Evolutionary conservation across 2,329 filamentous ascomycete genomes (phyloP).

Genomic region (Fusarium duplospermum): DNA sequence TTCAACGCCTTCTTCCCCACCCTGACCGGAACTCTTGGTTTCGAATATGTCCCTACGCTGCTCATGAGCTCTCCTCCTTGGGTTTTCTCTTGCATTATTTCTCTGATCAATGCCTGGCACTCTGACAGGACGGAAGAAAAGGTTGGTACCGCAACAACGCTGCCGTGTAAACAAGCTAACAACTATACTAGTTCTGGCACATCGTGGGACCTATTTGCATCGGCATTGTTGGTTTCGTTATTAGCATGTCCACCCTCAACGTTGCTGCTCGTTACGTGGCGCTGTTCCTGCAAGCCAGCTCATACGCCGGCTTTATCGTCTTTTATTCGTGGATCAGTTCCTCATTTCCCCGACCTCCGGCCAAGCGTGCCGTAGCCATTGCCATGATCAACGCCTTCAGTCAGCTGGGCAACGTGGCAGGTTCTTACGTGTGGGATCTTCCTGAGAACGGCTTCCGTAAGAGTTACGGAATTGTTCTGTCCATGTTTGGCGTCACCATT

Average conservation of each 20-base stretch:
- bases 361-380: slow-evolving; percentile 71
- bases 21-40: slow-evolving; percentile 65
- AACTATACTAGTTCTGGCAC: slow-evolving; percentile 64
- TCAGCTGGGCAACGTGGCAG: slow-evolving; percentile 69
- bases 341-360: slow-evolving; percentile 67
- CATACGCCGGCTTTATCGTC: slow-evolving; percentile 69
- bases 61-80: slow-evolving; percentile 69
- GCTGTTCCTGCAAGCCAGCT: slow-evolving; percentile 68
- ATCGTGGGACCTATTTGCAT: slow-evolving; percentile 64
- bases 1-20: slow-evolving; percentile 71
- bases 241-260: slow-evolving; percentile 68
- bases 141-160: slow-evolving; percentile 43
- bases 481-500: slow-evolving; percentile 72
- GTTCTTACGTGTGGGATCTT: slow-evolving; percentile 72
- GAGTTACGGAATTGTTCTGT: slow-evolving; percentile 72
- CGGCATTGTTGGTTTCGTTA: slow-evolving; percentile 68
- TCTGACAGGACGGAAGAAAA: slow-evolving; percentile 67
- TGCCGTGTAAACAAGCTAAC: slow-evolving; percentile 1
- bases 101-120: slow-evolving; percentile 65
- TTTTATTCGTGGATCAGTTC: slow-evolving; percentile 70
- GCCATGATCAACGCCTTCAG: slow-evolving; percentile 70
- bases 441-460: slow-evolving; percentile 70
- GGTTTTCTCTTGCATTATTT: slow-evolving; percentile 69
- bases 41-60: slow-evolving; percentile 63
- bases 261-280: slow-evolving; percentile 69